phyloP scores from a whole-genome alignment of 1,284 basidiomycete species.

The Rhodotorula sp. region DNA sequence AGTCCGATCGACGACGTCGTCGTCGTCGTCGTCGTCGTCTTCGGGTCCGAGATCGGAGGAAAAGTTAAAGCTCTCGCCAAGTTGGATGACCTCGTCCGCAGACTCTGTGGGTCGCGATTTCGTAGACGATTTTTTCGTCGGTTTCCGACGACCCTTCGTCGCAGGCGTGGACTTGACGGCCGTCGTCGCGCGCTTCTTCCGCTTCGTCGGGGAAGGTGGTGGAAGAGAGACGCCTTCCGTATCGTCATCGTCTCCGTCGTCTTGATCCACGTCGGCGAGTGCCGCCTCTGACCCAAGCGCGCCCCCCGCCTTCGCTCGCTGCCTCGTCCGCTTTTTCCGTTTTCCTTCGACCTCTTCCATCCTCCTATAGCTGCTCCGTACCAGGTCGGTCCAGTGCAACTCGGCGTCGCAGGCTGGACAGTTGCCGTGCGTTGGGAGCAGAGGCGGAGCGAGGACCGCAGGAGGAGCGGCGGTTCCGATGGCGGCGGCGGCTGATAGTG shows the following conservation, averaged over 20 bases:
- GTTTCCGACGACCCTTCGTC: too few species aligned
- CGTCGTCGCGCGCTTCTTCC: constrained; percentile 27
- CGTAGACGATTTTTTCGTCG: too few species aligned
- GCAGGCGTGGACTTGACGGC: constrained; percentile 8
- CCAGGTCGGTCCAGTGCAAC: constrained; percentile 69
- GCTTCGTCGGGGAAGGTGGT: neutral
- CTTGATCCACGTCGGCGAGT: neutral
- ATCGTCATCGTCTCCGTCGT: constrained; percentile 20
- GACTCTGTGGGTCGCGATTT: constrained; percentile 12
- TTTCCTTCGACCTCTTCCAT: constrained; percentile 49
- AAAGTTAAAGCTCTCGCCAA: constrained; percentile 32
- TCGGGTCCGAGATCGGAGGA: neutral
- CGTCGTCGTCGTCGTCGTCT: neutral
- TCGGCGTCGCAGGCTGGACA: constrained; percentile 62
- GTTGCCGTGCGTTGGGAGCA: constrained; percentile 64
- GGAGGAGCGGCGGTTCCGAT: constrained; percentile 31
- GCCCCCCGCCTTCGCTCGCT: neutral
- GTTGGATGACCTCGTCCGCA: constrained; percentile 26
- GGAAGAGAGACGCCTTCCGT: constrained; percentile 22
- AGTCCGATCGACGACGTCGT: neutral
- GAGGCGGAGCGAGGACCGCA: constrained; percentile 45
- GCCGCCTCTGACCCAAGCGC: neutral
- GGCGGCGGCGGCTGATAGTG: neutral
- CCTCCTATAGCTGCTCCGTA: constrained; percentile 67
- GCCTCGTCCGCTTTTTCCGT: constrained; percentile 30